A percentile compares a stretch with the other conserved stretches of the same genome.
Conservation (phyloP, 2,329 filamentous ascomycete genomes). For the Pseudogymnoascus sp. region DNA sequence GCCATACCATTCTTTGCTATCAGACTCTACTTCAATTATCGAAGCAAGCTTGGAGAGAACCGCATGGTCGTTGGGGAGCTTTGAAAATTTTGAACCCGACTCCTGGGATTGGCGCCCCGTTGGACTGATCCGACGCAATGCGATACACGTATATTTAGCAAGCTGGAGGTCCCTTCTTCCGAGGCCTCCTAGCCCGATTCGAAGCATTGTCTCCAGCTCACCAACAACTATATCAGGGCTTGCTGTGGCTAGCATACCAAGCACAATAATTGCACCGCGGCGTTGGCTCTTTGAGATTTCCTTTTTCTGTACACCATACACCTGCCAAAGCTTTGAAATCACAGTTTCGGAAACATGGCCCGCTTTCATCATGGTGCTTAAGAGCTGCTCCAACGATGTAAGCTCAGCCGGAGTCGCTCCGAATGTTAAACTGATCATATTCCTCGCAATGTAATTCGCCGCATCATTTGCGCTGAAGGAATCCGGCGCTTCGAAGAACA, state of each 20-base stretch:
- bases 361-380: constrained; percentile 96
- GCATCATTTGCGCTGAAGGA: constrained; percentile 81
- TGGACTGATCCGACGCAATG: constrained; percentile 82
- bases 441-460: constrained; percentile 89
- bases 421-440: constrained; percentile 98
- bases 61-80: constrained; percentile 85
- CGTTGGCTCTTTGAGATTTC: constrained; percentile 89
- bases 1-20: constrained; percentile 93
- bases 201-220: constrained; percentile 89
- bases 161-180: constrained; percentile 78
- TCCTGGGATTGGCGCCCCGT: constrained; percentile 72
- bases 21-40: constrained; percentile 75
- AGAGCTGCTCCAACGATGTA: constrained; percentile 86
- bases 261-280: constrained; percentile 86
- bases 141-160: constrained; percentile 92
- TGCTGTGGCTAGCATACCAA: constrained; percentile 92
- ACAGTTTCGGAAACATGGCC: constrained; percentile 79
- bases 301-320: constrained; percentile 87
- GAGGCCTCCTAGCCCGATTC: constrained; percentile 74
- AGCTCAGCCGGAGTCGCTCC: constrained; percentile 90
- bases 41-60: constrained; percentile 72
- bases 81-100: constrained; percentile 58
- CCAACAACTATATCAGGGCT: constrained; percentile 87
- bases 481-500: constrained; percentile 93
- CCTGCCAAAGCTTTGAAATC: constrained; percentile 89